Evolutionary conservation across 2,329 filamentous ascomycete genomes (phyloP).

Genomic region (Simplicillium aogashimaense): DNA sequence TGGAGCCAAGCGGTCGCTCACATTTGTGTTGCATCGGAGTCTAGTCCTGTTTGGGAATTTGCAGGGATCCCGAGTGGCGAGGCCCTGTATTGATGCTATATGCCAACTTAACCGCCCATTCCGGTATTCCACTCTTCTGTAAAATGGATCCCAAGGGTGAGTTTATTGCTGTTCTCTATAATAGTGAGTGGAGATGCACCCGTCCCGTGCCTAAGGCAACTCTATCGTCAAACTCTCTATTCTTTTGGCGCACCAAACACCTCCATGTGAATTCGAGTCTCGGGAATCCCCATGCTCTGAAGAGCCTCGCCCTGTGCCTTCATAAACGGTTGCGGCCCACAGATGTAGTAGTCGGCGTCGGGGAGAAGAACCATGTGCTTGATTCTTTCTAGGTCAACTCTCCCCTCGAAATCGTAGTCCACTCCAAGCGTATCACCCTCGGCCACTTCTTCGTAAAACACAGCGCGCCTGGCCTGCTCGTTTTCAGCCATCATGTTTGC

Average conservation of each 20-base stretch:
- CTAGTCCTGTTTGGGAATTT: too few species aligned
- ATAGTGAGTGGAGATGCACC: too few species aligned
- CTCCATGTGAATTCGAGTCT: conserved; percentile 1
- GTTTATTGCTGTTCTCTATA: too few species aligned
- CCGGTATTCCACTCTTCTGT: too few species aligned
- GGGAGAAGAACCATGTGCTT: conserved; percentile 25
- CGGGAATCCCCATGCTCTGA: not conserved
- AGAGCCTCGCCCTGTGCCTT: conserved; percentile 2
- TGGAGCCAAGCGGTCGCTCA: too few species aligned
- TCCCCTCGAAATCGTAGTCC: conserved; percentile 22
- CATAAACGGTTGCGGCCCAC: conserved; percentile 39
- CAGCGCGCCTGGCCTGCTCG: conserved; percentile 18
- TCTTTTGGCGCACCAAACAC: conserved; percentile 2
- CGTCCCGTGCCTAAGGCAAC: too few species aligned
- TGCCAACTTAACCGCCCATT: too few species aligned
- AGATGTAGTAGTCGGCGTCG: conserved; percentile 36
- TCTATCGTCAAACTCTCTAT: too few species aligned
- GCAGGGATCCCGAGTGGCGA: too few species aligned
- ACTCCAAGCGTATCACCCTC: conserved; percentile 24
- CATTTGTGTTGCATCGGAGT: too few species aligned
- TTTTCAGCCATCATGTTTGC: not conserved
- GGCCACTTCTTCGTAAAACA: conserved; percentile 32
- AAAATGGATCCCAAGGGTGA: too few species aligned
- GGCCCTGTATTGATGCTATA: too few species aligned
- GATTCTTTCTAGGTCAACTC: conserved; percentile 31